Base-by-base conservation (phyloP, 164 flowering plant genomes). In the Cinnamomum chago region DNA sequence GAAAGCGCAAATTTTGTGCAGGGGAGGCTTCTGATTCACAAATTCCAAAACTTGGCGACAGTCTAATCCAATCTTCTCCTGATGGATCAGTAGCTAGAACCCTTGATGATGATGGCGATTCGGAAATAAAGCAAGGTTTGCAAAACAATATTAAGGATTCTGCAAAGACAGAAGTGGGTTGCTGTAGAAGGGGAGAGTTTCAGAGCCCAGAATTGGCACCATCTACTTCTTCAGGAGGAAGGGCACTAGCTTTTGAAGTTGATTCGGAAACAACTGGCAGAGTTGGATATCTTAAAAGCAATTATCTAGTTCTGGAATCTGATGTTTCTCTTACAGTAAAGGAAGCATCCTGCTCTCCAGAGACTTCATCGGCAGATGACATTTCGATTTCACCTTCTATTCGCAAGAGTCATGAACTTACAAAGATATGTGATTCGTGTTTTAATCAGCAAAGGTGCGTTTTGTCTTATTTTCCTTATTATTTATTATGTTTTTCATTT, bases 291-390 rank as follows among this genome's bases (percentile, higher is more conserved):
- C 65, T 68, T 17, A 74, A 81, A 66, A 78, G 77, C 52, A 70
- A 70, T 13, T 2, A 55, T 28, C 20, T 52, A 55, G 73, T 76
- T 68, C 27, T 73, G 72, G 78, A 75, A 75, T 68, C 79, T 76
- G 83, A 77, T 82, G 76, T 60, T 71, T 68, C 82, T 73, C 76
- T 18, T 23, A 24, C 68, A 55, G 77, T 13, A 76, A 76, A 71
- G 17, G 25, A 20, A 33, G 51, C 24, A 18, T 27, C 62, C 65
- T 58, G 33, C n/a, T 18, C 13, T 22, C n/a, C 15, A 27, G 65
- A 52, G 50, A 20, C 64, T 71, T 71, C 73, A 22, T 47, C 52
- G 3, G 14, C 25, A 12, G 50, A 17, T 50, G 47, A 3, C 27
- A n/a, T 25, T 27, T 4, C 50, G 2, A 30, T 25, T 58, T 60